These are phyloP conservation scores for Daldinia caldariorum DNA, from an alignment of 495 filamentous ascomycete genomes.

Conservation along the genomic window DNA sequence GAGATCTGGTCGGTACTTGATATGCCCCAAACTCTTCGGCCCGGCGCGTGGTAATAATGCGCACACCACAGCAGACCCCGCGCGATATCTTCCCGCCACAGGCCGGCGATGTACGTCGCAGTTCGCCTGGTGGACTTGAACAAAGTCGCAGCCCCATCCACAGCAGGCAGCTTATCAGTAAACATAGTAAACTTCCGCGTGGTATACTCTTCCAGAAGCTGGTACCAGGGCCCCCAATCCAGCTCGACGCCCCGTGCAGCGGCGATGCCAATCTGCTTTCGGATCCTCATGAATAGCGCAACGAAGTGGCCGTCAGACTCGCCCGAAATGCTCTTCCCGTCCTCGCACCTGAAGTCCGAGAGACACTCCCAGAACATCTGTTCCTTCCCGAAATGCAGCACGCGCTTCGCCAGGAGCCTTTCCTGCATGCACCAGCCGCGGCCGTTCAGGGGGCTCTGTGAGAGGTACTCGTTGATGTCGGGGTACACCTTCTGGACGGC, in stretches of 20 bases:
- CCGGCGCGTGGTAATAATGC: constrained; percentile 29
- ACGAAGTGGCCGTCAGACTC: constrained; percentile 21
- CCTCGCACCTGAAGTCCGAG: constrained; percentile 27
- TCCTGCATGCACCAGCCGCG: constrained; percentile 44
- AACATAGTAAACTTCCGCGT: constrained; percentile 32
- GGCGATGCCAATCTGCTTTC: constrained; percentile 28
- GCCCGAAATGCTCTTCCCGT: constrained; percentile 14
- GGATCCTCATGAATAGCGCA: constrained; percentile 23
- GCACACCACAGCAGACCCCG: constrained; percentile 42
- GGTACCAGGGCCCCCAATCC: constrained; percentile 35
- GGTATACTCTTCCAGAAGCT: constrained; percentile 41
- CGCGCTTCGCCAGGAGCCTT: constrained; percentile 24
- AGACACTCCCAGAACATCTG: constrained; percentile 43
- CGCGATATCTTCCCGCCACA: constrained; percentile 42
- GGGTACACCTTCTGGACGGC: constrained; percentile 34
- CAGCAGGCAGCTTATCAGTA: constrained; percentile 43
- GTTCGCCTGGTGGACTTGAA: constrained; percentile 25
- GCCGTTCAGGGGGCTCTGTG: constrained; percentile 39
- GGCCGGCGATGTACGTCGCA: constrained; percentile 43
- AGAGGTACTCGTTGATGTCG: constrained; percentile 28
- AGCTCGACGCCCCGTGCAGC: constrained; percentile 12
- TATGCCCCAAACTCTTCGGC: constrained; percentile 33
- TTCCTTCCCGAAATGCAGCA: constrained; percentile 36
- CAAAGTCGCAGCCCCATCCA: constrained; percentile 39
- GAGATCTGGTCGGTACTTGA: constrained; percentile 16